phyloP scores from a whole-genome alignment of 2,329 filamentous ascomycete species.

The Sarocladium brachiariae region DNA sequence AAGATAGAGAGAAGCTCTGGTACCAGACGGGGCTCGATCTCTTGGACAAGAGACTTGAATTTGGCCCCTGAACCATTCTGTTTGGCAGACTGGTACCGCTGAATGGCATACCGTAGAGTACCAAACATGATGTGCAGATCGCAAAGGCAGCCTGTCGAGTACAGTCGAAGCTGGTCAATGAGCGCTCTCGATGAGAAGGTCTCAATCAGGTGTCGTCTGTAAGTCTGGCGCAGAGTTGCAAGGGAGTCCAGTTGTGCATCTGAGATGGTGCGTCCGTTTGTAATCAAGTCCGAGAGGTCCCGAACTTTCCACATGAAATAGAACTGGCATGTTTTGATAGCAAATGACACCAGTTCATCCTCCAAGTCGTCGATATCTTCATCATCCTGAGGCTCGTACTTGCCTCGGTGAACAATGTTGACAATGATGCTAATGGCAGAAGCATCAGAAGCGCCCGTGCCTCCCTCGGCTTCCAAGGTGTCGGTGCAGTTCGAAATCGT shows the following conservation, averaged over 20 bases:
- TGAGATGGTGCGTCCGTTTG: conserved; percentile 47
- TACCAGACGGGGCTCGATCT: conserved; percentile 56
- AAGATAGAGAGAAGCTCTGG: conserved; percentile 72
- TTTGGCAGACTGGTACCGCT: conserved; percentile 26
- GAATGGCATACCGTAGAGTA: conserved; percentile 54
- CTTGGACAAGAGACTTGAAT: conserved; percentile 49
- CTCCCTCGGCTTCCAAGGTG: conserved; percentile 58
- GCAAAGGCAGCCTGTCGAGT: conserved; percentile 68
- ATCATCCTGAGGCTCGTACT: conserved; percentile 60
- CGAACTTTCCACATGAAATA: conserved; percentile 95
- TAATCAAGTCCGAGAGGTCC: conserved; percentile 47
- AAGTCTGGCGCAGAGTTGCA: conserved; percentile 47
- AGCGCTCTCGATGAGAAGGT: conserved; percentile 60
- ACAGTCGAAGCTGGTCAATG: conserved; percentile 71
- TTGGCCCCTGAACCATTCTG: conserved; percentile 21
- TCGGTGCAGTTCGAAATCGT: conserved; percentile 73
- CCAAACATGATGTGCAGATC: conserved; percentile 79
- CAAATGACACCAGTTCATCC: conserved; percentile 68
- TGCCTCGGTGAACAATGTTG: conserved; percentile 66
- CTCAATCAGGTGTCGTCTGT: conserved; percentile 58
- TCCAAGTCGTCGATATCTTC: conserved; percentile 65
- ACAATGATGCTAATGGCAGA: conserved; percentile 63
- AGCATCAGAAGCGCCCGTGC: conserved; percentile 39
- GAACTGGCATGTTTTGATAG: conserved; percentile 70
- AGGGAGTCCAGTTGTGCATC: conserved; percentile 54